phyloP scores from a whole-genome alignment of 1,284 basidiomycete genomes.

The Cerioporus squamosus region DNA sequence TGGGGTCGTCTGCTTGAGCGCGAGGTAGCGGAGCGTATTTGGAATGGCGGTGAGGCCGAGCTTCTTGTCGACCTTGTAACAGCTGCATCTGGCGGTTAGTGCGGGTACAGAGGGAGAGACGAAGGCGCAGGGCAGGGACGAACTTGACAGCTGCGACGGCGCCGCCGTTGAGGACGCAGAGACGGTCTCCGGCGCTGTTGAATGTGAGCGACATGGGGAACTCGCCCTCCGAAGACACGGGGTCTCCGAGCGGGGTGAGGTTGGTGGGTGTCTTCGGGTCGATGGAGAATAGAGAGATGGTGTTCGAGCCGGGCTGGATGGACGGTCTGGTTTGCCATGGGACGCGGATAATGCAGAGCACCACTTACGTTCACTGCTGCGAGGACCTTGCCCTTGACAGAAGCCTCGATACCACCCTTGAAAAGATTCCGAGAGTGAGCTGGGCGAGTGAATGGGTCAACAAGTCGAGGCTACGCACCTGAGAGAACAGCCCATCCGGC shows the following conservation, averaged over 20 bases:
- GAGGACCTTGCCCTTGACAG: conserved; percentile 42
- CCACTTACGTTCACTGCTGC: conserved; percentile 48
- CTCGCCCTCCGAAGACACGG: conserved; percentile 47
- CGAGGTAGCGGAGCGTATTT: conserved; percentile 46
- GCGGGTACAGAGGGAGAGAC: too few species aligned
- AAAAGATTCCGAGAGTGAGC: conserved; percentile 35
- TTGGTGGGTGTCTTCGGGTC: conserved; percentile 44
- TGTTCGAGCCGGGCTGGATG: conserved; percentile 49
- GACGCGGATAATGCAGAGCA: too few species aligned
- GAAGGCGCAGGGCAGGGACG: too few species aligned
- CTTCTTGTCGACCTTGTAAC: conserved; percentile 47
- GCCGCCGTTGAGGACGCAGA: conserved; percentile 54
- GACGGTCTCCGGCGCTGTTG: conserved; percentile 42
- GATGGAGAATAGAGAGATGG: conserved; percentile 49
- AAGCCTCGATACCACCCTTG: conserved; percentile 49
- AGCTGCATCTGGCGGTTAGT: conserved; percentile 15
- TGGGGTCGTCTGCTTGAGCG: conserved; percentile 42
- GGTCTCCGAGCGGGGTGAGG: conserved; percentile 44
- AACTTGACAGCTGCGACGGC: conserved; percentile 44
- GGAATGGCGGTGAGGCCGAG: conserved; percentile 38
- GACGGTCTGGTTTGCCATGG: too few species aligned
- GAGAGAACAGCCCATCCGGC: conserved; percentile 48
- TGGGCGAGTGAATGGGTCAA: too few species aligned
- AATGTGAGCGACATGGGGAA: conserved; percentile 53
- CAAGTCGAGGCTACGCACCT: too few species aligned